Evolutionary conservation across 2,329 filamentous ascomycete genomes (phyloP), one percentile per base, ranked within the genome.

Genomic region (Monosporascus cannonballus): DNA sequence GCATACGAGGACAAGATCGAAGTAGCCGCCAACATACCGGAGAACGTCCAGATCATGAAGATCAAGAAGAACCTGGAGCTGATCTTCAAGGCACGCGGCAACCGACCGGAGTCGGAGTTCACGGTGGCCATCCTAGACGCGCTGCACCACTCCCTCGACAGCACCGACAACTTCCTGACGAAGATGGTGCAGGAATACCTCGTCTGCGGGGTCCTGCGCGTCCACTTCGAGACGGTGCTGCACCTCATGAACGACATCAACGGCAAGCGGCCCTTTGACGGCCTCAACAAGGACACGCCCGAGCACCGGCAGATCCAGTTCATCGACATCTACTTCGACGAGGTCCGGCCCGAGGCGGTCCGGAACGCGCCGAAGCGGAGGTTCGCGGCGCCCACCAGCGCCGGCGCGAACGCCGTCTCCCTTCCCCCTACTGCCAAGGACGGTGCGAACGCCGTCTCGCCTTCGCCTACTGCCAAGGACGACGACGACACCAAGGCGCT

Each of bases 321-420:
- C n/a, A 74, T 83, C 69, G 66, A 73, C 3, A 73, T 79, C 2
- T 83, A 83, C 60, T 82, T 81, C 56, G 56, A 69, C 11, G 60
- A 68, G 1, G 69, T 83, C 15, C 70, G 73, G 5, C 66, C 59
- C 3, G 62, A 65, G 3, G 42, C 24, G 14, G 4, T 46, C 24
- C 22, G 25, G 42, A 46, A 1, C 22, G 42, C 42, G 42, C 64
- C 59, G 51, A 65, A 47, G 55, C 58, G 47, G 55, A 56, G 14
- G 55, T 57, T 3, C 61, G 22, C 45, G 30, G 36, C 62, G n/a
- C 49, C 63, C 37, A 55, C 62, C 51, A 56, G 62, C 47, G 58
- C 59, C 47, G 49, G 55, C 34, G 59, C 56, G 15, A 63, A 57
- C 7, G 60, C 51, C 17, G 55, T 56, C 3, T 63, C 66, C 2